These are phyloP conservation scores for Coemansia sp. DNA, from an alignment of 192 early-diverging fungal species.

Conservation along the genomic window DNA sequence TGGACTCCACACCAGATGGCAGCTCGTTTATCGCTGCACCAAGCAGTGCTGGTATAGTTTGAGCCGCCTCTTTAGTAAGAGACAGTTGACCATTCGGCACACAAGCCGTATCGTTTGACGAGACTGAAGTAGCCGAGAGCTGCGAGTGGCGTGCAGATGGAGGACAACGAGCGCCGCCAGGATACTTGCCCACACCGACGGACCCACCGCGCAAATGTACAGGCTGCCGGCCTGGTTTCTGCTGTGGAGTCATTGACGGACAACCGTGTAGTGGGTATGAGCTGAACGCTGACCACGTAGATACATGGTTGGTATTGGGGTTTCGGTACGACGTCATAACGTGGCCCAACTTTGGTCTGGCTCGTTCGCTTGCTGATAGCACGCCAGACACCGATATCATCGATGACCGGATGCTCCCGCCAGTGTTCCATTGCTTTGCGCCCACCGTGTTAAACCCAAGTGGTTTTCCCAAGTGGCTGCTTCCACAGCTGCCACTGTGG, in stretches of 20 bases:
- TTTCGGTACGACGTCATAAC: slow-evolving; percentile 46
- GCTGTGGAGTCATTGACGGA: neutral
- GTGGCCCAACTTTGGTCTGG: slow-evolving; percentile 34
- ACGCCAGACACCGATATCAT: slow-evolving; percentile 28
- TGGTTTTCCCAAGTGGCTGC: neutral
- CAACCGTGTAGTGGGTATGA: neutral
- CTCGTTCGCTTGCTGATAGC: slow-evolving; percentile 23
- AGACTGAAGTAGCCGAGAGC: slow-evolving; percentile 44
- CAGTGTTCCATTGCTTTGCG: neutral
- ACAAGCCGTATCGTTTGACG: slow-evolving; percentile 51
- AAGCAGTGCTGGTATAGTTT: neutral
- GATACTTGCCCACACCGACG: neutral
- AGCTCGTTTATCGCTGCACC: neutral
- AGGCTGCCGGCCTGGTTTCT: neutral
- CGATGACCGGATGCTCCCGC: slow-evolving; percentile 25
- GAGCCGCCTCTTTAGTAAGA: slow-evolving; percentile 24
- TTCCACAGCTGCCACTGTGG: neutral
- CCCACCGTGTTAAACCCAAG: neutral
- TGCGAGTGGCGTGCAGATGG: slow-evolving; percentile 24
- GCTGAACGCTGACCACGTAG: slow-evolving; percentile 39
- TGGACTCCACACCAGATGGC: neutral
- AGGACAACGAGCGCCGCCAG: neutral
- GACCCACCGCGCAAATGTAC: slow-evolving; percentile 1
- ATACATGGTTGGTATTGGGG: slow-evolving; percentile 30
- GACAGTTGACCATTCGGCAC: slow-evolving; percentile 33